phyloP scores from a whole-genome alignment of 352 stramenopile genomes.

The Bremia lactucae region DNA sequence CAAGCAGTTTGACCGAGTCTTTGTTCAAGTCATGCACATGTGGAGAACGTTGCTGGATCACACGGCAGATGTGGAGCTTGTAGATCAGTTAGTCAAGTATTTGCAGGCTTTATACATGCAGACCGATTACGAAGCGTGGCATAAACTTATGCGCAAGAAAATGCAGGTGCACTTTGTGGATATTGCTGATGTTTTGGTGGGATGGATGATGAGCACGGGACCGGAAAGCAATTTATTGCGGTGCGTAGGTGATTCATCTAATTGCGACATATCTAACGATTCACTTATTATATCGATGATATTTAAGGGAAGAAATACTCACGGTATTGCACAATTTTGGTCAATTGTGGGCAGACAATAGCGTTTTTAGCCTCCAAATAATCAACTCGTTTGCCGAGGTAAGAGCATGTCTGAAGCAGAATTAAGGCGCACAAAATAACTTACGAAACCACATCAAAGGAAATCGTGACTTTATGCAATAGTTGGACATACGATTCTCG shows the following conservation, averaged over 20 bases:
- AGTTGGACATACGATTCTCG: slow-evolving; percentile 12
- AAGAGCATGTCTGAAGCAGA: slow-evolving; percentile 7
- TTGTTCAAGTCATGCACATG: slow-evolving; percentile 27
- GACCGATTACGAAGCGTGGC: slow-evolving; percentile 11
- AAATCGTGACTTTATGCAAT: slow-evolving; percentile 35
- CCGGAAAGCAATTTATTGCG: too few relatives aligned
- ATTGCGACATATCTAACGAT: too few relatives aligned
- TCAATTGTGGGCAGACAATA: slow-evolving; percentile 56
- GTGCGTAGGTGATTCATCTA: too few relatives aligned
- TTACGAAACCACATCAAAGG: too few relatives aligned
- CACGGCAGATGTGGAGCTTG: slow-evolving; percentile 28
- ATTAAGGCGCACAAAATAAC: background rate
- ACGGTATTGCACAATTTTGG: slow-evolving; percentile 32
- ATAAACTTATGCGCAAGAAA: slow-evolving; percentile 24
- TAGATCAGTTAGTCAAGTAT: slow-evolving; percentile 28
- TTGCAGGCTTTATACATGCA: slow-evolving; percentile 21
- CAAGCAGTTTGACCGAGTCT: slow-evolving; percentile 33
- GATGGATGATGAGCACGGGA: slow-evolving; percentile 49
- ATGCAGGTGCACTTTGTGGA: slow-evolving; percentile 64
- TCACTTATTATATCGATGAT: too few relatives aligned
- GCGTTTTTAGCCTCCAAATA: slow-evolving; percentile 57
- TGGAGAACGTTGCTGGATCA: slow-evolving; percentile 45
- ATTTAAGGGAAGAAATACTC: slow-evolving; percentile 38
- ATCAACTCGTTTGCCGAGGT: slow-evolving; percentile 51
- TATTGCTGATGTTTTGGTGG: slow-evolving; percentile 55